phyloP scores from a whole-genome alignment of 306 rosid species.

The Rosa lucieae region DNA sequence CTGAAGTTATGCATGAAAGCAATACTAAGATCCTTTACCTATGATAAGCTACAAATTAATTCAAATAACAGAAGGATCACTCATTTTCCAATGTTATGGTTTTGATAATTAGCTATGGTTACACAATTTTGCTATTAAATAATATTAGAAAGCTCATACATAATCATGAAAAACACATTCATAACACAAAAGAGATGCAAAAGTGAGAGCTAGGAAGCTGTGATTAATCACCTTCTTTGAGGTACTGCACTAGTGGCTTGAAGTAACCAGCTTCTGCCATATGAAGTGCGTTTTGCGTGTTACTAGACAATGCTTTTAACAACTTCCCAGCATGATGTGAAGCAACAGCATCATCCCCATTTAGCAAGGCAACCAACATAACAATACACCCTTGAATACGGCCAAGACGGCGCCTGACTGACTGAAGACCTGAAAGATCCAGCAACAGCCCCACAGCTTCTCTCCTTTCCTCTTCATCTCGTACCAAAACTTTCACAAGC shows the following conservation, averaged over 20 bases:
- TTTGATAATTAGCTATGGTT: not conserved
- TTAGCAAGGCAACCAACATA: slow-evolving; percentile 75
- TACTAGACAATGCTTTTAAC: slow-evolving; percentile 66
- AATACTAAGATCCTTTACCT: not conserved
- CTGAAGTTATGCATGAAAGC: not conserved
- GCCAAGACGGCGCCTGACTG: slow-evolving; percentile 70
- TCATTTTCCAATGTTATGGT: not conserved
- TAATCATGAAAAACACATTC: not conserved
- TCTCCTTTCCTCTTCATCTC: slow-evolving; percentile 77
- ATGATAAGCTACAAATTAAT: not conserved
- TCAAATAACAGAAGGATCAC: not conserved
- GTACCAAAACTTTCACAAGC: slow-evolving; percentile 65
- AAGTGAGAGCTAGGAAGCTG: not conserved
- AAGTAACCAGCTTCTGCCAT: slow-evolving; percentile 98
- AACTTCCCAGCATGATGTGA: slow-evolving; percentile 62
- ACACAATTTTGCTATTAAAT: not conserved
- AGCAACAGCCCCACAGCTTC: slow-evolving; percentile 77
- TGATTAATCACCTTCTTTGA: slow-evolving; percentile 62
- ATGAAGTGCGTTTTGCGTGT: slow-evolving; percentile 82
- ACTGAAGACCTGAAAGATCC: slow-evolving; percentile 58
- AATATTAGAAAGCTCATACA: not conserved
- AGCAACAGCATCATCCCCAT: slow-evolving; percentile 71
- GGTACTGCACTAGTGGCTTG: slow-evolving; percentile 69
- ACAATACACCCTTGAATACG: slow-evolving; percentile 87
- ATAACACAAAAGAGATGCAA: not conserved